Evolutionary conservation across 305 asterid genomes (phyloP), one percentile per base, ranked within the genome.

Genomic region (Fraxinus paxiana): DNA sequence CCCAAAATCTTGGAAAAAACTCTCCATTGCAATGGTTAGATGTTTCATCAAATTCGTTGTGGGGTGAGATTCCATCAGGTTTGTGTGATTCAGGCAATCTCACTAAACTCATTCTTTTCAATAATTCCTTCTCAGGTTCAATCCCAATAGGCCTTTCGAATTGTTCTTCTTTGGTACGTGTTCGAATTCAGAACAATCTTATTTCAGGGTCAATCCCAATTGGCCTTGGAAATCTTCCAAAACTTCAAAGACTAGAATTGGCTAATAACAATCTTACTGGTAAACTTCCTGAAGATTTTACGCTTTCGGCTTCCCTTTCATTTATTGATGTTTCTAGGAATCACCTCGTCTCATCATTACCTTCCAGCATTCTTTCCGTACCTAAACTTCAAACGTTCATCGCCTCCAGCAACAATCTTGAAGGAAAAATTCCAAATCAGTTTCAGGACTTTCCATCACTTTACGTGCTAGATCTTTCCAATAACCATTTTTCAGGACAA

Each of bases 71-170:
- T 71, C 98, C 98, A 13, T 79, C 89, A 28, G 97, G 61, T 33
- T 56, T 93, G 80, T 91, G 98, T 54, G 86, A 82, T 18, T 78
- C 84, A 20, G 92, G 92, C 48, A 91, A 89, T 63, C 91, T 93
- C 79, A 93, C 92, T 26, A 92, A 92, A 73, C 94, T 93, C 84
- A 92, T 93, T n/a, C 92, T 93, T 10, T 91, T 92, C 84, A 91
- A 93, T 67, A 93, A 93, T 90, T 89, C 91, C 12, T 88, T 93
- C 81, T 84, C 94, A 0, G 98, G 98, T 71, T 73, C 87, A 3
- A 89, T 93, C 20, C 98, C 98, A 26, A 54, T 54, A 17, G 87
- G 90, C 79, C 83, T 93, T 0, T 81, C 93, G 0, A 90, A 84
- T 17, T 93, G 97, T 80, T 90, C 92, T 28, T 87, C 96, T 48